Evolutionary conservation across 305 asterid species (phyloP), one percentile per base, ranked within the genome.

Genomic region (Fraxinus albicans): DNA sequence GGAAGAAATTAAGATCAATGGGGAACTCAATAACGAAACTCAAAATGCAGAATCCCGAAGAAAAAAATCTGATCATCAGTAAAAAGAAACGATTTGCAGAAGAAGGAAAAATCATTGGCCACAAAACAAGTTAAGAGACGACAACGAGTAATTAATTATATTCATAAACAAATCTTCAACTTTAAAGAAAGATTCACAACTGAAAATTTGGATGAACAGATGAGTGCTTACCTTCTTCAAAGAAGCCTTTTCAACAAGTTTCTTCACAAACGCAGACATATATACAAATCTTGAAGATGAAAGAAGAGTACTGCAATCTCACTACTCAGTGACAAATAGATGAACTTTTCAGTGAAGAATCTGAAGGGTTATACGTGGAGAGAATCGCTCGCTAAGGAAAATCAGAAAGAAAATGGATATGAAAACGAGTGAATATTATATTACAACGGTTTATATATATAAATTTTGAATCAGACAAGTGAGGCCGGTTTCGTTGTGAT

Each of bases 191-290:
- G 69, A 8, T 60, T 60, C 70, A 60, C 70, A 58, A n/a, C 1
- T 5, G 8, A 82, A 21, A 79, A 23, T 77, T 1, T 27, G 79
- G 33, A 44, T 29, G 31, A 72, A 38, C 9, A 60, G 77, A 34
- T 36, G 77, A 65, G 23, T 63, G 55, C 83, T 83, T 82, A 92
- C 97, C 95, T 95, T 95, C 93, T 93, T 94, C 50, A 92, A 77
- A 67, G 96, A 93, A 88, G 97, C 97, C 93, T 91, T 93, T 69
- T 93, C 97, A 27, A 93, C 96, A 12, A 93, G 94, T 84, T 91
- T 93, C 94, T 92, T 95, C 83, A 94, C 94, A 82, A 95, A 94
- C 79, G 83, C 79, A 83, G 91, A 87, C 89, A 88, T 86, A 15
- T 2, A 63, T 13, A 55, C 8, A 69, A 47, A 47, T 38, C 77